These are phyloP conservation scores for Protomyces pachydermus DNA, from an alignment of 1,139 yeast species.

Conservation along the genomic window DNA sequence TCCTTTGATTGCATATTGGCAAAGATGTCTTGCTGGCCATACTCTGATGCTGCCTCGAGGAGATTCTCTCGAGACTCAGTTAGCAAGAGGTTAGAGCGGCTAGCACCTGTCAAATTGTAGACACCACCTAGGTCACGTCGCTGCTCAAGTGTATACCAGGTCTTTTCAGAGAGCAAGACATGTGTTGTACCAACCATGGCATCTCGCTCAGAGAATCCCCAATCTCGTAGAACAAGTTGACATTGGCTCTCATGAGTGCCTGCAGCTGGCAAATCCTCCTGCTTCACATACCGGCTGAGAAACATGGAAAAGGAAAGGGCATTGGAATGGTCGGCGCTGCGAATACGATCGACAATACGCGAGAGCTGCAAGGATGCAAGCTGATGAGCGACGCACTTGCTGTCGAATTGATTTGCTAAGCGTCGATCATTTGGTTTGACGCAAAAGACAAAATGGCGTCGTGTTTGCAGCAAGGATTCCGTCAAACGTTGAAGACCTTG, in stretches of 20 bases:
- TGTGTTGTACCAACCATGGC: constrained; percentile 44
- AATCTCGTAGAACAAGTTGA: constrained; percentile 37
- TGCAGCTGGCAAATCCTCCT: constrained; percentile 37
- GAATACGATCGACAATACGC: constrained; percentile 43
- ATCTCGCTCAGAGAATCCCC: constrained; percentile 43
- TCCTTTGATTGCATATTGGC: neutral
- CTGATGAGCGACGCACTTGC: constrained; percentile 45
- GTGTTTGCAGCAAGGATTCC: constrained; percentile 42
- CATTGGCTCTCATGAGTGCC: constrained; percentile 31
- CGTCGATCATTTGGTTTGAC: constrained; percentile 44
- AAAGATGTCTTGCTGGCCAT: neutral
- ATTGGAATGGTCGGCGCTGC: constrained; percentile 41
- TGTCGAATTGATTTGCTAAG: constrained; percentile 42
- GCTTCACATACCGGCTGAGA: constrained; percentile 9
- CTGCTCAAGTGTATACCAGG: constrained; percentile 28
- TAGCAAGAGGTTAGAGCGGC: neutral
- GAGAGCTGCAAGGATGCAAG: constrained; percentile 44
- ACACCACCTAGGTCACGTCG: neutral
- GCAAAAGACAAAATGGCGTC: constrained; percentile 44
- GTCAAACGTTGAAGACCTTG: constrained; percentile 40
- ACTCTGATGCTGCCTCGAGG: neutral
- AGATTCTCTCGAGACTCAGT: neutral
- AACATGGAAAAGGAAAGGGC: constrained; percentile 39
- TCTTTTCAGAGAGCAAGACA: constrained; percentile 42
- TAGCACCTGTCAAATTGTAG: neutral